Evolutionary conservation across 2,329 filamentous ascomycete genomes (phyloP), one percentile per base, ranked within the genome.

Genomic region (Colletotrichum sp.): DNA sequence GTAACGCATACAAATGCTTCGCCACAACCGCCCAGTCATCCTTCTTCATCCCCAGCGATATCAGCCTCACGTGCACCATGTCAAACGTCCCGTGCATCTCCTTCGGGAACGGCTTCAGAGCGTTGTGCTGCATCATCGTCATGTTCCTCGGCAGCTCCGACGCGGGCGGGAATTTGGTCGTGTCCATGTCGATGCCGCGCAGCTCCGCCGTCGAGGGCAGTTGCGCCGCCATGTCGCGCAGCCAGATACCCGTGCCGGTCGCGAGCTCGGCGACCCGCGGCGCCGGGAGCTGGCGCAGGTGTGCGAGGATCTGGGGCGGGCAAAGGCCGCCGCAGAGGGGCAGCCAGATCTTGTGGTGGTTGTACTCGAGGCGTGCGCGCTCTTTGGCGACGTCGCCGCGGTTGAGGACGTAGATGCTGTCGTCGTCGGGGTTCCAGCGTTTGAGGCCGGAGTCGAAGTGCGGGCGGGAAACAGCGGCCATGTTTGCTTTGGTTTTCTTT

Each of bases 171-270:
- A 79, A 80, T 49, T 79, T 80, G 8, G 76, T 76, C 5, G 70
- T 30, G 49, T 79, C 78, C 34, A 79, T 69, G 59, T 79, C 79
- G 52, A 69, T 78, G 4, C 79, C 79, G 26, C 75, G 57, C 9
- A 80, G 59, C 24, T 70, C 60, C 16, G 78, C 55, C 10, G 68
- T 36, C 3, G 39, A 18, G 1, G 78, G 74, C 6, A 80, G 65
- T 16, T 66, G 49, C 6, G 59, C 26, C 8, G 79, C 77, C 32
- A 80, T 66, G 34, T 79, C 77, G 12, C 28, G 57, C 15, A 79
- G 79, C 78, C 79, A 80, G n/a, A 80, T 68, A 5, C 75, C 79
- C 1, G 78, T 80, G n/a, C 78, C 79, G 5, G 78, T 77, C 15
- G 60, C 76, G 7, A 79, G 39, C 49, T 79, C 78, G 5, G 78